Conservation (phyloP, 208 protist genomes). For the Acanthamoeba lenticulata region DNA sequence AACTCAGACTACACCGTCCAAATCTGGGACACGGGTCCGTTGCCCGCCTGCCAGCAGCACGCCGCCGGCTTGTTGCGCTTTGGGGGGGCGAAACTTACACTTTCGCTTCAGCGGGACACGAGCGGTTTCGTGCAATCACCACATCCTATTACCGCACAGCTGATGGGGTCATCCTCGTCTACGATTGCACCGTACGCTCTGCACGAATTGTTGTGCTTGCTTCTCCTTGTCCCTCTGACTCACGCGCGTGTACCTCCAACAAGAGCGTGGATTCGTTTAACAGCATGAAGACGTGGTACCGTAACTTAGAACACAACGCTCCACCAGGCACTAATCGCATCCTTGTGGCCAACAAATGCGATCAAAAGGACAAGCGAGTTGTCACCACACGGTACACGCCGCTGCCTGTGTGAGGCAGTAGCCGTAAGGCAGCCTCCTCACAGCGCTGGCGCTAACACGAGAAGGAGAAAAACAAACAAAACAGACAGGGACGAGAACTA, state of each 20-base stretch:
- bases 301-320: constrained; percentile 22
- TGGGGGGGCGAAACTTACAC: neutral
- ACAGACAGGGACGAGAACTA: constrained; percentile 1
- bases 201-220: neutral
- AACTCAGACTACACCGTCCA: neutral
- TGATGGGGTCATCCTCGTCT: constrained; percentile 31
- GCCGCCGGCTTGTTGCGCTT: neutral
- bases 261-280: neutral
- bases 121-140: constrained; percentile 48
- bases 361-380: constrained; percentile 26
- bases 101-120: constrained; percentile 11
- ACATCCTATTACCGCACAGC: constrained; percentile 42
- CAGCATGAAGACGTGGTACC: constrained; percentile 33
- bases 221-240: neutral
- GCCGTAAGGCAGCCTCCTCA: neutral
- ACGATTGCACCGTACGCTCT: constrained; percentile 42
- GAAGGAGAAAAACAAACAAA: too few relatives aligned
- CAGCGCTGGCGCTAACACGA: too few relatives aligned
- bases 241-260: neutral
- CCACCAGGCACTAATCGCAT: neutral
- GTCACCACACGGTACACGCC: neutral
- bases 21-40: constrained; percentile 62
- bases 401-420: neutral
- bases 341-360: constrained; percentile 36
- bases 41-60: neutral